Base-by-base conservation (phyloP, 2,329 filamentous ascomycete species). In the Metarhizium rileyi region DNA sequence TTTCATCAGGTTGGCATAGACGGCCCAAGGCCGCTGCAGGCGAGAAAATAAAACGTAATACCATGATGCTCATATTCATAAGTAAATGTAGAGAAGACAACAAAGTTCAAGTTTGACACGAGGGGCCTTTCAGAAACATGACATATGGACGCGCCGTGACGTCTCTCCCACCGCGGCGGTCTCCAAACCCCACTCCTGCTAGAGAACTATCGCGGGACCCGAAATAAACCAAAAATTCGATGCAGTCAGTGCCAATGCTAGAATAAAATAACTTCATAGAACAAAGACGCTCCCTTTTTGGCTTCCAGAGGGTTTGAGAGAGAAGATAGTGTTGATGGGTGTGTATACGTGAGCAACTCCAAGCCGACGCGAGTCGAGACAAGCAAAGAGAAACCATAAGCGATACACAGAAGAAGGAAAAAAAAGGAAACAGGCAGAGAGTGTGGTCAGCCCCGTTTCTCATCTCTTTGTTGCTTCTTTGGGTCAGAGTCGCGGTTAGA, bases 91-190 rank as follows among this genome's bases (percentile, higher is more conserved):
- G 48, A 47, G 47, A 51, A 53, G 44, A 52, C 26, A 54, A 48
- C 44, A 45, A 44, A 45, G 20, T 26, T 41, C 3, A 45, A 27
- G 41, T 14, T 44, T 48, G 47, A 48, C 40, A 44, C 25, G 26
- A 36, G 8, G 25, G 38, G 27, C 40, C 27, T 38, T 28, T 5
- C 36, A 50, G 18, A 42, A 48, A 48, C 48, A 52, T 42, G 51
- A 50, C 45, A 45, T 18, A 52, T 52, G 51, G 64, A 70, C 63
- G 59, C 61, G 67, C 67, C 68, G 70, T 72, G 74, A 74, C 78
- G 79, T 83, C 78, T 75, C 79, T 81, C 76, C 76, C 76, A 76
- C 72, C 76, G 76, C 68, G 70, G 67, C 67, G 59, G 60, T 63
- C 62, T 56, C 54, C 57, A 53, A 57, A 50, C 52, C 58, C 64